Evolutionary conservation across 2,329 filamentous ascomycete genomes (phyloP).

Genomic region (Fusarium chuoi): DNA sequence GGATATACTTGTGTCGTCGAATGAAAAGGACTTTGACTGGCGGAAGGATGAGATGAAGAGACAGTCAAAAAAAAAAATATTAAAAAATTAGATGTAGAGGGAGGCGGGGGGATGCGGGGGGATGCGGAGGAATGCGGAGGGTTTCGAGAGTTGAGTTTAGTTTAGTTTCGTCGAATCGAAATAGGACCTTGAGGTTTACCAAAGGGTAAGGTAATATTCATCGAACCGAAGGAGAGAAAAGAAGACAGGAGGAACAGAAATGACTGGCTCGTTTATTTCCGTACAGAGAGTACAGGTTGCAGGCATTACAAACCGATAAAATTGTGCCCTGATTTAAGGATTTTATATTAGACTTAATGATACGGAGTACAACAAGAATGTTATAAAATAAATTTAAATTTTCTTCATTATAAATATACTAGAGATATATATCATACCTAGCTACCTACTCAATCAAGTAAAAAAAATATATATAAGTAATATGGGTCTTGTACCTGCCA

Average conservation of each 20-base stretch:
- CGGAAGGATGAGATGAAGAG: not conserved
- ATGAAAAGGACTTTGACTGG: not conserved
- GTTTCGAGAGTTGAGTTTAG: conserved; percentile 22
- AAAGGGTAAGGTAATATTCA: not conserved
- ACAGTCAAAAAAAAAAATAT: not conserved
- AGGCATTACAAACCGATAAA: too few species aligned
- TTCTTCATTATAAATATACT: too few species aligned
- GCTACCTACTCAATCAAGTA: too few species aligned
- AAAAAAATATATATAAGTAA: too few species aligned
- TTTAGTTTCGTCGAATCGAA: conserved; percentile 5
- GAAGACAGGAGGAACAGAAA: conserved; percentile 16
- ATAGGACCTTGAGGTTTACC: conserved; percentile 12
- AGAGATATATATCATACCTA: too few species aligned
- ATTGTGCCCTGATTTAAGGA: too few species aligned
- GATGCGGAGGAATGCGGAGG: conserved; percentile 9
- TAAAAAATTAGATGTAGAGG: not conserved
- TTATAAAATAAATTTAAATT: too few species aligned
- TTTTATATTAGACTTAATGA: too few species aligned
- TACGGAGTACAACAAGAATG: too few species aligned
- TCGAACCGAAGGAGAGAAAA: conserved; percentile 6
- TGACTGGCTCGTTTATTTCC: conserved; percentile 28
- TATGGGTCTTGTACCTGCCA: not conserved
- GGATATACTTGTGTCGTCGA: not conserved
- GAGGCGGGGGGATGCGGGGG: not conserved
- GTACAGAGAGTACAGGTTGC: not conserved